Conservation (phyloP, 805 yeast genomes). For the Lipomyces lipofer region DNA sequence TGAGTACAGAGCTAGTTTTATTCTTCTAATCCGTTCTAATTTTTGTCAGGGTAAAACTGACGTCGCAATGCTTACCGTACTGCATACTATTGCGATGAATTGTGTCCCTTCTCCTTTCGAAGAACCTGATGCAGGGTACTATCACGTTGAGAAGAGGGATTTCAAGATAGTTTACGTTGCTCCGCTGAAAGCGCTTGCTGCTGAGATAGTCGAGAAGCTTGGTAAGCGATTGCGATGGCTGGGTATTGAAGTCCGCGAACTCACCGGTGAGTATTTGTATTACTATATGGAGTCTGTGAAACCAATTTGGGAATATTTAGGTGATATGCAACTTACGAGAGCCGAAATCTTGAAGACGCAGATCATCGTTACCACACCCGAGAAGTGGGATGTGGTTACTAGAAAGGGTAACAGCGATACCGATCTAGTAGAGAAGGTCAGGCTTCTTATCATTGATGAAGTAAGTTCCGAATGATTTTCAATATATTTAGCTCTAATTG, state of each 20-base stretch:
- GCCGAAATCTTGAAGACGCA: slow-evolving; percentile 81
- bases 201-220: slow-evolving; percentile 93
- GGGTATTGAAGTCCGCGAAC: slow-evolving; percentile 80
- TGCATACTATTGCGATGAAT: slow-evolving; percentile 76
- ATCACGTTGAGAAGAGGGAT: slow-evolving; percentile 71
- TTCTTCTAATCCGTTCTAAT: neutral
- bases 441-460: slow-evolving; percentile 87
- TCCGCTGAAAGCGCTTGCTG: slow-evolving; percentile 90
- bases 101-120: slow-evolving; percentile 46
- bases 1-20: slow-evolving; percentile 5
- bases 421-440: slow-evolving; percentile 80
- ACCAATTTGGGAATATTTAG: neutral
- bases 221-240: slow-evolving; percentile 75
- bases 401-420: slow-evolving; percentile 88
- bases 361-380: slow-evolving; percentile 90
- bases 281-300: neutral
- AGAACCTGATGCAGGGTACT: slow-evolving; percentile 48
- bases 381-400: slow-evolving; percentile 97
- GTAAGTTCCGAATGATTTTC: too few relatives aligned
- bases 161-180: slow-evolving; percentile 93
- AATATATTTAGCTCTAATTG: too few relatives aligned
- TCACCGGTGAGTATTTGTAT: slow-evolving; percentile 59
- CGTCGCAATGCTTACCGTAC: slow-evolving; percentile 77
- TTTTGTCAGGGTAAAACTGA: slow-evolving; percentile 76
- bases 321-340: slow-evolving; percentile 84